Conservation (phyloP, 257 asterid species). For the Solanum peruvianum region DNA sequence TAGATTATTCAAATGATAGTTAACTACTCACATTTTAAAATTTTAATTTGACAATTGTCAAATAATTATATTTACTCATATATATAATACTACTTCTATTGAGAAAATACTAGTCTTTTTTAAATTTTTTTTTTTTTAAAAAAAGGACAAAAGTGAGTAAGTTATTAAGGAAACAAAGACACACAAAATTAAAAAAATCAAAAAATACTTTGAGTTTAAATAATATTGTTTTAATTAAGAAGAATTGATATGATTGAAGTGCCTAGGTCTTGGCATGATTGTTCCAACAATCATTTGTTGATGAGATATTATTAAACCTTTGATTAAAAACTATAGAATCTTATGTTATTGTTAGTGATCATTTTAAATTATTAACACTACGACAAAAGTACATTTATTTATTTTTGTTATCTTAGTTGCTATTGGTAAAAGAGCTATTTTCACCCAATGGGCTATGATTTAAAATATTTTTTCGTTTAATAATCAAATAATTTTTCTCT, state of each 20-base stretch:
- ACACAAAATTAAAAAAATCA: not conserved
- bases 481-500: not conserved
- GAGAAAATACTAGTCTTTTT: not conserved
- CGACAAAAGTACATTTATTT: constrained; percentile 2
- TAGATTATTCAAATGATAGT: not conserved
- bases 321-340: not conserved
- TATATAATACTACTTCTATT: not conserved
- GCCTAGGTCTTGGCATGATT: constrained; percentile 4
- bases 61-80: not conserved
- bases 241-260: constrained; percentile 9
- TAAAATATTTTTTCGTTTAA: not conserved
- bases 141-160: not conserved
- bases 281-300: constrained; percentile 11
- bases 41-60: not conserved
- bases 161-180: not conserved
- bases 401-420: constrained; percentile 3
- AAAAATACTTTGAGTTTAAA: not conserved
- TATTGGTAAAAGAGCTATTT: not conserved
- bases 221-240: not conserved
- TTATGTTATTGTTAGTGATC: not conserved
- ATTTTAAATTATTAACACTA: constrained; percentile 2
- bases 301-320: not conserved
- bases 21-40: not conserved
- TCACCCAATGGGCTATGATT: not conserved
- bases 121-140: no score